Base-by-base conservation (phyloP, 1,139 yeast species). In the Taphrina sp. region DNA sequence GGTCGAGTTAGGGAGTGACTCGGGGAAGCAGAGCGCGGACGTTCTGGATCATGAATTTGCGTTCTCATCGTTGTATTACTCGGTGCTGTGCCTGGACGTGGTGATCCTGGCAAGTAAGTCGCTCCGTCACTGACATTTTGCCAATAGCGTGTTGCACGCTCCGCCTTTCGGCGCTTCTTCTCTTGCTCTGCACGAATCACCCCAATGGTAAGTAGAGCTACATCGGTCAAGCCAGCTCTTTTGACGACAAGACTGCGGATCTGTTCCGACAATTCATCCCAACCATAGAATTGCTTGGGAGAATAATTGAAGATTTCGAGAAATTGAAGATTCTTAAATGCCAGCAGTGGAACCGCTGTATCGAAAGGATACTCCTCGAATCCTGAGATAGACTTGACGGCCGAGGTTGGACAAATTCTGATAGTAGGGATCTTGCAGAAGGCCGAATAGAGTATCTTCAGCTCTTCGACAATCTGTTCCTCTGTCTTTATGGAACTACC, bases 321-420 rank as follows among this genome's bases (percentile, higher is more conserved):
- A 20, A 81, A 84, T 57, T 81, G 80, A 42, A 82, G 67, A 64
- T 81, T 82, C 61, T 80, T 80, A 66, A 82, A 82, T 69, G 80
- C 74, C 49, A 70, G 71, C 14, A 82, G 66, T 1, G 87, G 87
- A 4, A 83, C 82, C 1, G 84, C 76, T 1, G 86, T 81, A 64
- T 82, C 87, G 65, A 83, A 81, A 0, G 87, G 87, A 63, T 78
- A 82, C 65, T 82, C 87, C 65, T 82, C 86, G 65, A 80, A 82
- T 1, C 82, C 81, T 49, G 72, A 73, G 34, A 82, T 81, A 51
- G 78, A 70, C 61, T 72, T 76, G 20, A 82, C 76, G 59, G 79
- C 79, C 7, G 81, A 74, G 59, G 79, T 81, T 7, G 84, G 83
- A 12, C 81, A 76, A 52, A 82, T 66, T 29, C 83, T 71, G 54